Evolutionary conservation across 1,284 basidiomycete genomes (phyloP).

Genomic region (Grifola frondosa): DNA sequence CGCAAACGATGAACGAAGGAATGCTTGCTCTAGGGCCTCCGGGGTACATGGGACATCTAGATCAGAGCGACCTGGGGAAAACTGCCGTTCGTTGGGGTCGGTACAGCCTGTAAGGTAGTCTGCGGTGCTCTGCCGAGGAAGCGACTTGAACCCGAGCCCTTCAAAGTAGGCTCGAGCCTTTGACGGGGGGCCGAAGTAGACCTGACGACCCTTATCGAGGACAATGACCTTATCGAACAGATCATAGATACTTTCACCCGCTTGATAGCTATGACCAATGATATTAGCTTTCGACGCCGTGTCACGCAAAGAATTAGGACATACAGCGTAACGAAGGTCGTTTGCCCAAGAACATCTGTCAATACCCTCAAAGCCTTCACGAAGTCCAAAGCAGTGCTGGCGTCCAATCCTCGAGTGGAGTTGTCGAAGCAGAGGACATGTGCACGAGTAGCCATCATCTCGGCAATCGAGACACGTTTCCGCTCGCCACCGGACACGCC

Average conservation of each 20-base stretch:
- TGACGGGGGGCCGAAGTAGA: constrained; percentile 75
- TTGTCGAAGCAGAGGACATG: constrained; percentile 84
- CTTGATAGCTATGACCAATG: constrained; percentile 64
- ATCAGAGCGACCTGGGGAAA: constrained; percentile 67
- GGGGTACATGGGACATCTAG: constrained; percentile 73
- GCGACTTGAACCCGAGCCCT: constrained; percentile 70
- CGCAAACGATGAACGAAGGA: constrained; percentile 54
- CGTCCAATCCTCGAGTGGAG: constrained; percentile 83
- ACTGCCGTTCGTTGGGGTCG: constrained; percentile 85
- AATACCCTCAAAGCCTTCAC: constrained; percentile 71
- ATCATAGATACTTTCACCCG: constrained; percentile 74
- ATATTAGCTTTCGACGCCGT: constrained; percentile 1
- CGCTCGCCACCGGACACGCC: constrained; percentile 87
- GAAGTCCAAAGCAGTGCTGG: constrained; percentile 83
- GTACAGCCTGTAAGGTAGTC: constrained; percentile 85
- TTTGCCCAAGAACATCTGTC: constrained; percentile 75
- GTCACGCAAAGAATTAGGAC: constrained; percentile 45
- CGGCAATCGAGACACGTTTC: constrained; percentile 85
- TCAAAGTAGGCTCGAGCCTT: constrained; percentile 81
- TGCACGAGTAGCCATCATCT: constrained; percentile 80
- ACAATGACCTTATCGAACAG: constrained; percentile 65
- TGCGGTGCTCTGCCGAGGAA: constrained; percentile 70
- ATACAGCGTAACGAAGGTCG: constrained; percentile 76
- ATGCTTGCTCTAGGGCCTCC: constrained; percentile 71
- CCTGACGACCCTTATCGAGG: constrained; percentile 80